Percentiles rank a stretch among this genome's conserved stretches.
phyloP scores from a whole-genome alignment of 495 filamentous ascomycete species.

The Talaromyces nanjingensis region DNA sequence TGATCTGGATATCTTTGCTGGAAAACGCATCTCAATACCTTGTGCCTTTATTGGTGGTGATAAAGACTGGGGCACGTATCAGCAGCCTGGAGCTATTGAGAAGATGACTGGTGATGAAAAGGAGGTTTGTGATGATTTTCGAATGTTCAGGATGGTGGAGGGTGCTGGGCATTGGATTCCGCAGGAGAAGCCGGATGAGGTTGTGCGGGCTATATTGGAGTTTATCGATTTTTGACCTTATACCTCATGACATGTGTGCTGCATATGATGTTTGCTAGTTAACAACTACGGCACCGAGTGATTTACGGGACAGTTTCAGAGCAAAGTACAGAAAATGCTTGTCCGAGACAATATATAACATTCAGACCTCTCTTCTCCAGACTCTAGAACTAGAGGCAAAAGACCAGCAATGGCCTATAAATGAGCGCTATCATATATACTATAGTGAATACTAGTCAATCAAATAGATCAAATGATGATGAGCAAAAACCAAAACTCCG shows the following conservation, averaged over 20 bases:
- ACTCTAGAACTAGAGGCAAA: neutral
- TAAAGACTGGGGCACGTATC: conserved; percentile 61
- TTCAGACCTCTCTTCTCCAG: neutral
- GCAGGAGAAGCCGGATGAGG: conserved; percentile 54
- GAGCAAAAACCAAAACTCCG: neutral
- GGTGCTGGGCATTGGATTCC: conserved; percentile 62
- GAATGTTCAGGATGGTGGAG: conserved; percentile 43
- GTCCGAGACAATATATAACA: neutral
- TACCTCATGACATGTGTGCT: neutral
- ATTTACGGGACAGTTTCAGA: neutral
- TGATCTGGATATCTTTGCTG: conserved; percentile 54
- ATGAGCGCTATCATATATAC: neutral
- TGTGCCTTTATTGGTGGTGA: conserved; percentile 51
- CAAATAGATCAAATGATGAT: neutral
- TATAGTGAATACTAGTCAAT: neutral
- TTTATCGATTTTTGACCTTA: conserved; percentile 19
- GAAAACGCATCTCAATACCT: conserved; percentile 57
- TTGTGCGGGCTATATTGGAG: conserved; percentile 41
- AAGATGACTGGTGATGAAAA: conserved; percentile 36
- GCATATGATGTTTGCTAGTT: neutral
- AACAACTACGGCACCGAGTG: no score
- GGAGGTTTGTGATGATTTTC: conserved; percentile 45
- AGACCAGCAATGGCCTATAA: neutral
- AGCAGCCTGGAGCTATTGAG: conserved; percentile 57
- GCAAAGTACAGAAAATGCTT: neutral